These are phyloP conservation scores for Physcomitrellopsis africana DNA, from an alignment of 225 moss, liverwort and hornwort genomes.

Conservation along the genomic window DNA sequence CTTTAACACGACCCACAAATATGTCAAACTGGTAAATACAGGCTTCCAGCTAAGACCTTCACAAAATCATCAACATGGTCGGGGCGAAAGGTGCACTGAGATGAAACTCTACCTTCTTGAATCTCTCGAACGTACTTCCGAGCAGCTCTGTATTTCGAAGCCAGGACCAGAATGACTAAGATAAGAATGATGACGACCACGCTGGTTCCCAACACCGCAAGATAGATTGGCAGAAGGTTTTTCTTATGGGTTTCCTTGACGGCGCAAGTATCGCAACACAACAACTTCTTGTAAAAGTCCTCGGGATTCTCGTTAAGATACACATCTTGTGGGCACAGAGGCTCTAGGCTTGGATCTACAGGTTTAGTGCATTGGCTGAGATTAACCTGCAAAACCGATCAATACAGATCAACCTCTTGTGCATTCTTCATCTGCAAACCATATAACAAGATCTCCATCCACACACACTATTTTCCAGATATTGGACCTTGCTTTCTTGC, in stretches of 20 bases:
- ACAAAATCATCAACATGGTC: not conserved
- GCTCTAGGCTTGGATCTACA: slow-evolving; percentile 40
- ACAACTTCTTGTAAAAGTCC: slow-evolving; percentile 47
- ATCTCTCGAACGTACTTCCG: slow-evolving; percentile 44
- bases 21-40: too few relatives aligned
- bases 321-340: slow-evolving; percentile 47
- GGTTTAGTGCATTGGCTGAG: slow-evolving; percentile 46
- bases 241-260: slow-evolving; percentile 1
- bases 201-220: slow-evolving; percentile 34
- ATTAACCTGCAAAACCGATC: slow-evolving; percentile 45
- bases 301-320: slow-evolving; percentile 24
- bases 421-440: too few relatives aligned
- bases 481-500: too few relatives aligned
- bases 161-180: slow-evolving; percentile 37
- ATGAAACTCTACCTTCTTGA: slow-evolving; percentile 34
- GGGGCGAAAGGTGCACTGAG: not conserved
- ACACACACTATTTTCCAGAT: too few relatives aligned
- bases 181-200: slow-evolving; percentile 28
- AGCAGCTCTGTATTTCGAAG: slow-evolving; percentile 46
- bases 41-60: too few relatives aligned
- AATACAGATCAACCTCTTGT: too few relatives aligned
- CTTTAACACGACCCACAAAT: too few relatives aligned
- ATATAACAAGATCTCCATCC: too few relatives aligned
- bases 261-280: slow-evolving; percentile 41
- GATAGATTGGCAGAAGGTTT: slow-evolving; percentile 32